Evolutionary conservation across 768 basidiomycete species (phyloP), one percentile per base, ranked within the genome.

Genomic region (Pleurotus cornucopiae): DNA sequence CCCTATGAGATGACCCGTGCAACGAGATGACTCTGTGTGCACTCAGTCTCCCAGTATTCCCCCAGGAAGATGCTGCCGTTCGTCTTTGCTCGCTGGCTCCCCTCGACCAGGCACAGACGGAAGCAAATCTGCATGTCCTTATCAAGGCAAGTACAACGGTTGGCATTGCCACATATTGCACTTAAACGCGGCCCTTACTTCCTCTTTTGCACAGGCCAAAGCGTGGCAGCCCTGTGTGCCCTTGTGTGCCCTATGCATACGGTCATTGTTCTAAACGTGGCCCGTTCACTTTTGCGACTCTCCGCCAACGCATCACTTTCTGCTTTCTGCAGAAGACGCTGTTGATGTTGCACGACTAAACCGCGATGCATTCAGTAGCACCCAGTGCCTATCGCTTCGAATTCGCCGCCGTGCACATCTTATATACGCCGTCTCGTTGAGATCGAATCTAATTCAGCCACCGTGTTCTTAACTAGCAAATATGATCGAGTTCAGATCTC

Each of bases 401-500:
- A 9, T 34, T 34, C 30, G 3, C 7, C 30, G 30, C 30, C 11
- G 7, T 11, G 30, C 30, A 34, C 30, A 34, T 11, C 30, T 34
- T 34, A 25, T 25, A 34, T 34, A 34, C 30, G 9, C 30, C 30
- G 30, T 34, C 30, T 34, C 30, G 9, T 9, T 34, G 9, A 34
- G 30, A 34, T 34, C 30, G 30, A 34, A 53, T 53, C 51, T 53
- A 53, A 49, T 53, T 53, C 51, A 53, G 49, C 49, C 49, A 51
- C 49, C 20, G 16, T 6, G 25, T 21, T 44, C 41, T 44, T 44
- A 16, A 44, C 41, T 16, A 13, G 6, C 23, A 44, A 6, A 16
- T 14, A 25, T 39, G 51, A 53, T 53, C 51, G 51, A 53, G 18
- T 9, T 14, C 38, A 53, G 37, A 53, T 53, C 51, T 25, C 48